Percentiles rank a stretch among this genome's conserved stretches.
Conservation (phyloP, 1,284 basidiomycete genomes). For the Moesziomyces antarcticus region DNA sequence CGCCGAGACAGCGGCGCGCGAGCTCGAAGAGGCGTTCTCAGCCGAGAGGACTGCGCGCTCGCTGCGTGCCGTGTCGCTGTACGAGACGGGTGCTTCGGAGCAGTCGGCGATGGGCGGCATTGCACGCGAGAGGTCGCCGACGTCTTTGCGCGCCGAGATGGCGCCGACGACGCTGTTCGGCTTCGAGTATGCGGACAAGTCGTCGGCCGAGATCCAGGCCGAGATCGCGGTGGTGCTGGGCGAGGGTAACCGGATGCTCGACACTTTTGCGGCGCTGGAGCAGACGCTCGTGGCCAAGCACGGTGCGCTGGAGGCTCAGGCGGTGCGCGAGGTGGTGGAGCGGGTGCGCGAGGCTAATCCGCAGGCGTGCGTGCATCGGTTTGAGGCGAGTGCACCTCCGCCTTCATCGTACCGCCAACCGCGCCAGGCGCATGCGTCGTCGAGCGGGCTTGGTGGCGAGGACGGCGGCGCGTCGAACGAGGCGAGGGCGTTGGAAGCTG, state of each 20-base stretch:
- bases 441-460: neutral
- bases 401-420: constrained; percentile 26
- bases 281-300: constrained; percentile 40
- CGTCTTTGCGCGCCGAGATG: constrained; percentile 22
- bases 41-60: constrained; percentile 37
- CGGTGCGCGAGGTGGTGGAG: constrained; percentile 10
- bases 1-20: constrained; percentile 18
- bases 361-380: constrained; percentile 6
- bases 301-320: constrained; percentile 7
- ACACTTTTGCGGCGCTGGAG: constrained; percentile 46
- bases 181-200: constrained; percentile 45
- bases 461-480: constrained; percentile 1
- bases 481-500: constrained; percentile 20
- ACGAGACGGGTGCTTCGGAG: constrained; percentile 13
- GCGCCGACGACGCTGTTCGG: constrained; percentile 42
- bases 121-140: constrained; percentile 8
- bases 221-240: constrained; percentile 54
- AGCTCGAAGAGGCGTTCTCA: constrained; percentile 36
- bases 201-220: constrained; percentile 52
- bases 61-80: constrained; percentile 31
- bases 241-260: constrained; percentile 52
- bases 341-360: constrained; percentile 11
- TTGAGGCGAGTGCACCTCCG: constrained; percentile 6
- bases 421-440: neutral
- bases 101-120: neutral